Conservation (phyloP, 2,329 filamentous ascomycete species). For the Endothia cerciana region DNA sequence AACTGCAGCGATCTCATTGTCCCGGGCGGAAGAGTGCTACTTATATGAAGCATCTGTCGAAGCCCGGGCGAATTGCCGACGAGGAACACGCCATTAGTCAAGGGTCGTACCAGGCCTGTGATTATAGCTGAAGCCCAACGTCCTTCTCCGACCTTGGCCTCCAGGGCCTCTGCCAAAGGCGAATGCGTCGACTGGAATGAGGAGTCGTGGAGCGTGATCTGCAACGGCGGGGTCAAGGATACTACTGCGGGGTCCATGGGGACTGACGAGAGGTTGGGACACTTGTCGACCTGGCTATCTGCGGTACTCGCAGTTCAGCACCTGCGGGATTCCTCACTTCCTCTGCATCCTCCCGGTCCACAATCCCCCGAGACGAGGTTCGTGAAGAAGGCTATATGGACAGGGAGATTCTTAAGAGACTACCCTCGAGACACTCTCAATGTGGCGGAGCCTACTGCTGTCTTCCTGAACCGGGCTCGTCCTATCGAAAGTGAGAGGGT, state of each 20-base stretch:
- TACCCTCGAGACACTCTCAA: neutral
- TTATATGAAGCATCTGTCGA: neutral
- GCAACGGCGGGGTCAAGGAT: slow-evolving; percentile 3
- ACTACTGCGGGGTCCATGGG: neutral
- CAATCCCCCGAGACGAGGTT: neutral
- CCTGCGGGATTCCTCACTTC: neutral
- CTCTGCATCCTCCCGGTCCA: neutral
- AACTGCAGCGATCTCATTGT: slow-evolving; percentile 13
- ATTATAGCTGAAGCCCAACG: neutral
- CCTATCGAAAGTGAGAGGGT: neutral
- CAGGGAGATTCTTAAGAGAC: neutral
- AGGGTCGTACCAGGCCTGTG: neutral
- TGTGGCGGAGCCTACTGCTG: neutral
- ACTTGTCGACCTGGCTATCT: neutral
- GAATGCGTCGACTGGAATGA: neutral
- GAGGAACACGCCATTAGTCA: neutral
- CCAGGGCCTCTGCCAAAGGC: no score
- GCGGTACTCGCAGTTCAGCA: neutral
- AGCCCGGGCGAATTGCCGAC: neutral
- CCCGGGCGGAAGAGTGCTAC: neutral
- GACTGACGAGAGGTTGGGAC: neutral
- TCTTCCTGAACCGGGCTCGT: neutral
- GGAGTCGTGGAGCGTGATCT: neutral
- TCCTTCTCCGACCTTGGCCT: neutral
- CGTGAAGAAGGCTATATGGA: neutral